A percentile compares a stretch with the other conserved stretches of the same genome.
Evolutionary conservation across 2,329 filamentous ascomycete genomes (phyloP).

Genomic region (Thermoascus crustaceus): DNA sequence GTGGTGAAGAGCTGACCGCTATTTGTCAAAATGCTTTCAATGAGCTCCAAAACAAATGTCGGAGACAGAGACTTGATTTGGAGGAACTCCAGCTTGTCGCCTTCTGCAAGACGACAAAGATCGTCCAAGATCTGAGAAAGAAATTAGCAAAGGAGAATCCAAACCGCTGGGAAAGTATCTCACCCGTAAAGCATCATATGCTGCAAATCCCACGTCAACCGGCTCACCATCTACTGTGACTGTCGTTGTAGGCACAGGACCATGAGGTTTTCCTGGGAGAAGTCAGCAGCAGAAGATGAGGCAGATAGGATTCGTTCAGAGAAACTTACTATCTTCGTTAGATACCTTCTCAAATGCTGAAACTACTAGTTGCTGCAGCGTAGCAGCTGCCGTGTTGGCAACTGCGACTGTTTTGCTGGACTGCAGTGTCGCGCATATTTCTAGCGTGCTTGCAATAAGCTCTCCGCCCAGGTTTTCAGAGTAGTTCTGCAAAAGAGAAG

Average conservation of each 20-base stretch:
- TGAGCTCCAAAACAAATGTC: conserved; percentile 80
- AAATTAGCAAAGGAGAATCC: conserved; percentile 12
- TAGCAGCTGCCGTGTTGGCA: conserved; percentile 93
- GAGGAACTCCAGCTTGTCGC: conserved; percentile 73
- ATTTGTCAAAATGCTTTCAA: conserved; percentile 82
- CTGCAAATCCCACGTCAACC: conserved; percentile 63
- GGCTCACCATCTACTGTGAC: conserved; percentile 58
- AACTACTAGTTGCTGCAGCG: conserved; percentile 85
- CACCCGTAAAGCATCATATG: conserved; percentile 75
- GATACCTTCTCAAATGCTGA: conserved; percentile 89
- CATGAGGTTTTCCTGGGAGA: conserved; percentile 35
- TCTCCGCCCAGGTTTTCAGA: conserved; percentile 71
- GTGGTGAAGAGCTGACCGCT: conserved; percentile 70
- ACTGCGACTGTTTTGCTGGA: conserved; percentile 88
- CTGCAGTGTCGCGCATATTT: conserved; percentile 87
- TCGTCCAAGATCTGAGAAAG: conserved; percentile 69
- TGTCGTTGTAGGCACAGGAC: conserved; percentile 52
- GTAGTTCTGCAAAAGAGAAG: conserved; percentile 85
- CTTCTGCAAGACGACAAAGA: conserved; percentile 78
- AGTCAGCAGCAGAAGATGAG: conserved; percentile 2
- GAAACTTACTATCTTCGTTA: conserved; percentile 62
- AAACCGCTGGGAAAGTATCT: conserved; percentile 10
- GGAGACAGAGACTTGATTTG: conserved; percentile 69
- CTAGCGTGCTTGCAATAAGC: conserved; percentile 70
- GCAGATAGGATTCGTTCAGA: not conserved